Conservation (phyloP, 768 basidiomycete genomes). For the Nidularia pulvinata region DNA sequence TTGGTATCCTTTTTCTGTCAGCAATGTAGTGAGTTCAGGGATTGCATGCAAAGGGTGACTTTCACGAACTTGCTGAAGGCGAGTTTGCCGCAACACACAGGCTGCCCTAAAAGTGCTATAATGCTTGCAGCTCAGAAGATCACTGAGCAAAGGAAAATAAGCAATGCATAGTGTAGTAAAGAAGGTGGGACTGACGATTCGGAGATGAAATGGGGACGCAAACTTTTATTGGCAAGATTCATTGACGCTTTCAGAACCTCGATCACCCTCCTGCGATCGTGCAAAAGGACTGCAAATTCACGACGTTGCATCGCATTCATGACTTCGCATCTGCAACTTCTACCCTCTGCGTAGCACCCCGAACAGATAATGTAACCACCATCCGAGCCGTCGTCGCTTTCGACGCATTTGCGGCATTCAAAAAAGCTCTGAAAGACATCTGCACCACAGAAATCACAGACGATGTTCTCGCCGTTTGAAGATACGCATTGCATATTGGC, state of each 20-base stretch:
- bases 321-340: slow-evolving; percentile 59
- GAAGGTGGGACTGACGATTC: too few species aligned
- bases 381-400: slow-evolving; percentile 2
- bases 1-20: slow-evolving; percentile 4
- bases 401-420: slow-evolving; percentile 56
- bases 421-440: slow-evolving; percentile 87
- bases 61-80: not conserved
- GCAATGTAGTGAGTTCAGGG: not conserved
- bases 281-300: slow-evolving; percentile 43
- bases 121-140: not conserved
- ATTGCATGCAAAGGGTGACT: not conserved
- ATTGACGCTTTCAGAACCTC: too few species aligned
- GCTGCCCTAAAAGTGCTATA: slow-evolving; percentile 23
- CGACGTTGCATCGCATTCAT: slow-evolving; percentile 67
- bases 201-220: too few species aligned
- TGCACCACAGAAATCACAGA: slow-evolving; percentile 79
- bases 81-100: slow-evolving; percentile 15
- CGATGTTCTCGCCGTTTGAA: slow-evolving; percentile 23
- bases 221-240: too few species aligned
- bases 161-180: not conserved
- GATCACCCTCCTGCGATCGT: slow-evolving; percentile 12
- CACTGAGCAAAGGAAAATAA: not conserved
- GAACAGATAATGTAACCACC: slow-evolving; percentile 60
- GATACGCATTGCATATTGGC: not conserved
- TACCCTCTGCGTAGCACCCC: slow-evolving; percentile 76